Conservation (phyloP, 1,284 basidiomycete species). For the Cryptococcus neoformans region DNA sequence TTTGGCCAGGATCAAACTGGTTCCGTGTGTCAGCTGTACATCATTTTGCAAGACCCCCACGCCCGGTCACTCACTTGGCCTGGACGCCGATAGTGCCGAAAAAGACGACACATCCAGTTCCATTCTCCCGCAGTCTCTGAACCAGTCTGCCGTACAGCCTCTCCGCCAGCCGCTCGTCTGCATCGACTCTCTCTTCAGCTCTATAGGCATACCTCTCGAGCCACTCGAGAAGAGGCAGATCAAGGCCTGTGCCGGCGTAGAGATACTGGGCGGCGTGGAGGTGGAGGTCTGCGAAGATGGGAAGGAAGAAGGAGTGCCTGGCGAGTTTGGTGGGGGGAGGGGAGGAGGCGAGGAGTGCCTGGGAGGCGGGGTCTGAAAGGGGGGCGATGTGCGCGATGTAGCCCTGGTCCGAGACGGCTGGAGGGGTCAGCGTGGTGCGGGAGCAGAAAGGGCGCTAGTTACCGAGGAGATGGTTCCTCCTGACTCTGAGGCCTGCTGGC, state of each 20-base stretch:
- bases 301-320: conserved; percentile 63
- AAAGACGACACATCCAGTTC: conserved; percentile 69
- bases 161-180: conserved; percentile 58
- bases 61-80: conserved; percentile 61
- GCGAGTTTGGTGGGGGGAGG: conserved; percentile 42
- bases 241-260: conserved; percentile 77
- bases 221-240: conserved; percentile 80
- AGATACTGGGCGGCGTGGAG: conserved; percentile 82
- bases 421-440: neutral
- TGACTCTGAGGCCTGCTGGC: conserved; percentile 57
- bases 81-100: conserved; percentile 77
- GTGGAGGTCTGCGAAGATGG: conserved; percentile 75
- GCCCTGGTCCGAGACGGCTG: conserved; percentile 58
- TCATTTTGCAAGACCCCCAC: too few species aligned
- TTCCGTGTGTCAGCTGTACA: neutral
- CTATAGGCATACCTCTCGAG: conserved; percentile 70
- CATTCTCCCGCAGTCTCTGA: conserved; percentile 61
- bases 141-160: conserved; percentile 66
- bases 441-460: conserved; percentile 23
- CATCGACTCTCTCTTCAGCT: conserved; percentile 70
- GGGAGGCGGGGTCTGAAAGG: conserved; percentile 46
- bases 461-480: conserved; percentile 61
- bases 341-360: conserved; percentile 11
- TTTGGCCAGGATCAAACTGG: conserved; percentile 68
- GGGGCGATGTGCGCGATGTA: conserved; percentile 57